phyloP scores from a whole-genome alignment of 148 eudicot genomes.

The Camellia granthamiana region DNA sequence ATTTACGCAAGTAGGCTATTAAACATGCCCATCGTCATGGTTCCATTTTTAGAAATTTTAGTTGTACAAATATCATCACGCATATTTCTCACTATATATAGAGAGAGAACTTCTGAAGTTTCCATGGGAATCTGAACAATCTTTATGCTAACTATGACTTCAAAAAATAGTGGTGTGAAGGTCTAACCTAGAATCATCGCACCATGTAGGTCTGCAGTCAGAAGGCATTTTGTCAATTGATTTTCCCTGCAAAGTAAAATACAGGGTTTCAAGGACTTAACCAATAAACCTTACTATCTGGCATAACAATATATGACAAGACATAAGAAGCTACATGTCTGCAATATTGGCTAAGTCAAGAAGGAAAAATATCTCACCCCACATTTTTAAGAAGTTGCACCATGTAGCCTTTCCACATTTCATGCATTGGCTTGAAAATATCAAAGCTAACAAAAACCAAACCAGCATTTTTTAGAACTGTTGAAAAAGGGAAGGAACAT shows the following conservation, averaged over 20 bases:
- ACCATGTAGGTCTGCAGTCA: constrained; percentile 84
- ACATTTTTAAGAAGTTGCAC: constrained; percentile 50
- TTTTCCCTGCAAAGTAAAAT: constrained; percentile 49
- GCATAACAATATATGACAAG: not conserved
- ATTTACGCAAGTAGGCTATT: not conserved
- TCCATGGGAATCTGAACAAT: not conserved
- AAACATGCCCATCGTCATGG: not conserved
- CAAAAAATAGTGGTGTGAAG: not conserved
- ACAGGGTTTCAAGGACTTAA: not conserved
- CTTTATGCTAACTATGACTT: not conserved
- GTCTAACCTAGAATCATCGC: constrained; percentile 69
- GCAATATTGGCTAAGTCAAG: constrained; percentile 8
- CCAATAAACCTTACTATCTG: not conserved
- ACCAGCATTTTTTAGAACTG: not conserved
- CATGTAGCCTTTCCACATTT: constrained; percentile 64
- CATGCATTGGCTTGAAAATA: constrained; percentile 67
- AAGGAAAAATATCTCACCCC: constrained; percentile 44
- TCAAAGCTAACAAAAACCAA: constrained; percentile 45
- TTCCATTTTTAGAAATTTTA: not conserved
- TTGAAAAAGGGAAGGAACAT: not conserved
- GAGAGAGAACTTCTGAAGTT: not conserved
- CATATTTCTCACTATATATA: not conserved
- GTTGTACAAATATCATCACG: not conserved
- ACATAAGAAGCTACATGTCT: constrained; percentile 12
- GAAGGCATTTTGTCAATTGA: constrained; percentile 64